These are phyloP conservation scores for Rhynchosporium graminicola DNA, from an alignment of 2,329 filamentous ascomycete species.

Conservation along the genomic window DNA sequence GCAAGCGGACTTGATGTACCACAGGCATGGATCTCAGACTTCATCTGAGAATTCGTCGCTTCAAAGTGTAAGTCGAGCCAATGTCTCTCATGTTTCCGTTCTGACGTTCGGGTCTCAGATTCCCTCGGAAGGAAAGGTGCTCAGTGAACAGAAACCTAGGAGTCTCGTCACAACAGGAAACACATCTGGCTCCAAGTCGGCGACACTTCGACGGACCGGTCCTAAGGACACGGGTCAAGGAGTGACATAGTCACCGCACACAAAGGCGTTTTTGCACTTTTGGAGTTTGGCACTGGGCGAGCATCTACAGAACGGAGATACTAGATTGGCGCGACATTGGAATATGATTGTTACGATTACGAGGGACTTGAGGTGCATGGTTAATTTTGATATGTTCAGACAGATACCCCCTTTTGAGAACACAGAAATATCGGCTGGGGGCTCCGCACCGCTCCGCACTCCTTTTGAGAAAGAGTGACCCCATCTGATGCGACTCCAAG, in stretches of 20 bases:
- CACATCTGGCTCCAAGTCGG: neutral
- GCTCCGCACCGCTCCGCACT: no score
- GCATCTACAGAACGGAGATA: no score
- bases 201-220: no score
- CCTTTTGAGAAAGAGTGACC: no score
- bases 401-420: neutral
- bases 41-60: slow-evolving; percentile 2
- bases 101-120: neutral
- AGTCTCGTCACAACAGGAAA: neutral
- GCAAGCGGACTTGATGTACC: neutral
- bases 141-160: neutral
- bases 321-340: no score
- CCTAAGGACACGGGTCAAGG: neutral
- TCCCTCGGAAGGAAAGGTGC: neutral
- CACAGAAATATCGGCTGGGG: no score
- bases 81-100: no score
- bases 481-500: no score
- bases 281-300: neutral
- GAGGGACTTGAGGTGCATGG: neutral
- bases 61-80: neutral
- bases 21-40: neutral
- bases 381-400: neutral
- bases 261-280: neutral
- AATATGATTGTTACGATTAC: neutral
- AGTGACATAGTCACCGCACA: neutral